Base-by-base conservation (phyloP, 2,329 filamentous ascomycete species). In the Didymella arachidicola region DNA sequence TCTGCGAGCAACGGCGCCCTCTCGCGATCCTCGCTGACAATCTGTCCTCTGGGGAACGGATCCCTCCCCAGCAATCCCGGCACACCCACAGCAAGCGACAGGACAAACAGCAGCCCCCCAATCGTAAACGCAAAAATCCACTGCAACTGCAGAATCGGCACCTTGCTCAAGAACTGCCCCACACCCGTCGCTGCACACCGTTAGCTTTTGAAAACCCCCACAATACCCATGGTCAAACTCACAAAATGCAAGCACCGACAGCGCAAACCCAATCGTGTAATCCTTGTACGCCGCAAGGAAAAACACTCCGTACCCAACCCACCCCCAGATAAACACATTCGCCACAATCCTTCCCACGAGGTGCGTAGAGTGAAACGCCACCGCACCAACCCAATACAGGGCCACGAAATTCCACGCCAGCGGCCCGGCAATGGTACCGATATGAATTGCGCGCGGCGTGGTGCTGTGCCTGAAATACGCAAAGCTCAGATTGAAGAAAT, bases 101-200 rank as follows among this genome's bases (percentile, higher is more conserved):
- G 78, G 19, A 93, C 75, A 74, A 95, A 89, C 52, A 96, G 84
- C 26, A 91, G 74, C 0, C 83, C 86, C 83, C 94, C 93, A 74
- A 96, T 92, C 62, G 87, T 82, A 72, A 96, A 95, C 32, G 92
- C 90, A 75, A 96, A 96, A 78, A 96, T 94, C 92, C 92, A 96
- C 79, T 97, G 93, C 64, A 96, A 82, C 7, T 91, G 90, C 65
- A 96, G 82, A 63, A 89, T 77, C 73, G 95, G 84, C 59, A 89
- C 77, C 74, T 92, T 87, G 69, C 84, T 83, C 49, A 87, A 80
- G 79, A 96, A 88, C 76, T 97, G 93, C 14, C 87, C 85, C 16
- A 95, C 86, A 12, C 91, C 92, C 41, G 96, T 86, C 18, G 83
- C 84, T 86, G n/a, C 10, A 7, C 2, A 4, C 3, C 18, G 26